Evolutionary conservation across 257 asterid genomes (phyloP).

Genomic region (Misopates orontium): DNA sequence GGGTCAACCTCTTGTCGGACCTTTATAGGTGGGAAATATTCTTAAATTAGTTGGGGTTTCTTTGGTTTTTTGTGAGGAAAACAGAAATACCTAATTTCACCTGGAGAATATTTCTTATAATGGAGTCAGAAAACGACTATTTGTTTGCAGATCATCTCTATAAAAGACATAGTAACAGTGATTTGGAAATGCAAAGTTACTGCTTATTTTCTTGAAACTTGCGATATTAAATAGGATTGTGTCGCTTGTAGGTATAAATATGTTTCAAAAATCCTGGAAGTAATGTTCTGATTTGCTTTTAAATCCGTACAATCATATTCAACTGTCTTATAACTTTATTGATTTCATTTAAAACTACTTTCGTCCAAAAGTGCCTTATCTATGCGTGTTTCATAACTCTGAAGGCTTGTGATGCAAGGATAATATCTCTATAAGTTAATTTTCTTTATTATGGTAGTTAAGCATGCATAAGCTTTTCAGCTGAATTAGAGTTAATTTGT

Average conservation of each 20-base stretch:
- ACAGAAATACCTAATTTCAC: no score
- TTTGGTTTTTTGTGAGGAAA: no score
- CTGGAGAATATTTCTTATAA: no score
- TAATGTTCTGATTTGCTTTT: not conserved
- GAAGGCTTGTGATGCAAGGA: slow-evolving; percentile 6
- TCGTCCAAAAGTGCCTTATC: not conserved
- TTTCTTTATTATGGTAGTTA: not conserved
- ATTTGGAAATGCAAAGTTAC: not conserved
- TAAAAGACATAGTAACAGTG: not conserved
- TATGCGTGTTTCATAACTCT: no score
- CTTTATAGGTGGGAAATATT: not conserved
- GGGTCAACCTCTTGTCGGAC: not conserved
- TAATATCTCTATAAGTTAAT: not conserved
- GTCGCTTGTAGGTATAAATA: not conserved
- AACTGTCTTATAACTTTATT: not conserved
- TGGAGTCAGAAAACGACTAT: not conserved
- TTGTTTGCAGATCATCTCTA: slow-evolving; percentile 1
- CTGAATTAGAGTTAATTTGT: not conserved
- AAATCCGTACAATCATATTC: not conserved
- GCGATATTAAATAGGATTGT: not conserved
- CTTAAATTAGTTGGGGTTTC: no score
- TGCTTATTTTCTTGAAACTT: not conserved
- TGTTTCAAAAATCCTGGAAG: not conserved
- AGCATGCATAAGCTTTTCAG: not conserved
- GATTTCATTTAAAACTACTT: not conserved